These are phyloP conservation scores for Russula earlei DNA, from an alignment of 768 basidiomycete species.

Conservation along the genomic window DNA sequence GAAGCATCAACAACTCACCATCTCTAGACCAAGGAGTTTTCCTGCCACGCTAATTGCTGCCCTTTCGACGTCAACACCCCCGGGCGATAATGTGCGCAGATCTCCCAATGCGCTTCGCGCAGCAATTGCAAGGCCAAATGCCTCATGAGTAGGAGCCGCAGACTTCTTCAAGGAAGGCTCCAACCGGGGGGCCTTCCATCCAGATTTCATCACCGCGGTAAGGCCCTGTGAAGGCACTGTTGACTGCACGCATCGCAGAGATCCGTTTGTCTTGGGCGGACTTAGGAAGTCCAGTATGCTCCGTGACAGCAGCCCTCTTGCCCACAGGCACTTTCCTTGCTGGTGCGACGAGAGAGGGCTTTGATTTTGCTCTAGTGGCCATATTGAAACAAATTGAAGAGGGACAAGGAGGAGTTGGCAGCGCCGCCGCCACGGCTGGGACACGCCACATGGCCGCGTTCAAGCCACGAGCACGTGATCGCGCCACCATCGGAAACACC, in stretches of 20 bases:
- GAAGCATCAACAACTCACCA: constrained; percentile 41
- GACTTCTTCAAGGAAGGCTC: constrained; percentile 24
- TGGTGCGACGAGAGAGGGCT: not conserved
- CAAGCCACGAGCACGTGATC: not conserved
- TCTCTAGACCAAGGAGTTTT: constrained; percentile 56
- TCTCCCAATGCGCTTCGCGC: constrained; percentile 37
- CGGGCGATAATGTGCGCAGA: constrained; percentile 38
- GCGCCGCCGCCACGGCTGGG: too few species aligned
- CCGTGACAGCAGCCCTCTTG: not conserved
- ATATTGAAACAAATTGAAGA: not conserved
- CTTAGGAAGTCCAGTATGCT: not conserved
- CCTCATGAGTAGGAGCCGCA: constrained; percentile 21
- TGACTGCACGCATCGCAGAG: constrained; percentile 54
- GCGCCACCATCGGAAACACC: too few species aligned
- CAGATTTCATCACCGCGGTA: constrained; percentile 42
- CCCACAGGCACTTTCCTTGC: not conserved
- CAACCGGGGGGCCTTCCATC: constrained; percentile 42
- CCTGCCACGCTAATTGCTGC: constrained; percentile 59
- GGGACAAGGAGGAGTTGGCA: too few species aligned
- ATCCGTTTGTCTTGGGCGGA: constrained; percentile 1
- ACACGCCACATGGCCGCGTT: not conserved
- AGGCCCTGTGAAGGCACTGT: constrained; percentile 51
- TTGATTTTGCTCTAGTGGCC: constrained; percentile 4
- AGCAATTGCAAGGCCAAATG: constrained; percentile 30
- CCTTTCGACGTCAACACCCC: constrained; percentile 58